Evolutionary conservation across 2,329 filamentous ascomycete genomes (phyloP), one percentile per base, ranked within the genome.

Genomic region (Drechslera avenae): DNA sequence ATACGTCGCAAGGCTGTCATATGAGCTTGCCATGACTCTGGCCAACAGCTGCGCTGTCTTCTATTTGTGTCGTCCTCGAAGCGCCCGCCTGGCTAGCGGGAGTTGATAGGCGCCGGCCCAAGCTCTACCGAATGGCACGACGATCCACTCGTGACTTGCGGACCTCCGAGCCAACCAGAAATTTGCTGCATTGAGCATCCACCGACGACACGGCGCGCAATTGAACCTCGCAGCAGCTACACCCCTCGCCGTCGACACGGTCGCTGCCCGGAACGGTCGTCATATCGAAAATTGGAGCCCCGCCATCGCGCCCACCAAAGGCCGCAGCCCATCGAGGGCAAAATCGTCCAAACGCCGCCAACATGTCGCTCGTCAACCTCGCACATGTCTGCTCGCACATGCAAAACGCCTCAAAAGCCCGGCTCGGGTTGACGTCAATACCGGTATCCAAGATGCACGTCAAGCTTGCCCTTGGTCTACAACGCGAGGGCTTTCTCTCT

Each of bases 341-440:
- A 43, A 56, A 36, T 37, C 48, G 40, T 46, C 39, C 46, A 54
- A 53, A 43, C 50, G 21, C 50, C 36, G 46, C 62, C 67, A 61
- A 53, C 60, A 89, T 90, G 87, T 89, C 86, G 66, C 83, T 96
- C 76, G 79, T 83, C 70, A 85, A 87, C 75, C 83, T 96, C 59
- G 82, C 85, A 65, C 80, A 93, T 79, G 85, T 92, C 76, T 95
- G 90, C 81, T 91, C 91, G 61, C 91, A 96, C 78, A 82, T 97
- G 50, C 90, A 94, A 74, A 97, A 97, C 79, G 90, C 89, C 61
- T 88, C 88, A 49, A 86, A 86, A 67, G 90, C 89, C n/a, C 86
- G 88, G 1, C 85, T 97, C 0, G 89, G 88, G 61, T 80, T 96
- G 42, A 96, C 92, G 26, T 95, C 90, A 6, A 83, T 96, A 57